Base-by-base conservation (phyloP, 2,329 filamentous ascomycete genomes). In the Curvularia verruculosa region DNA sequence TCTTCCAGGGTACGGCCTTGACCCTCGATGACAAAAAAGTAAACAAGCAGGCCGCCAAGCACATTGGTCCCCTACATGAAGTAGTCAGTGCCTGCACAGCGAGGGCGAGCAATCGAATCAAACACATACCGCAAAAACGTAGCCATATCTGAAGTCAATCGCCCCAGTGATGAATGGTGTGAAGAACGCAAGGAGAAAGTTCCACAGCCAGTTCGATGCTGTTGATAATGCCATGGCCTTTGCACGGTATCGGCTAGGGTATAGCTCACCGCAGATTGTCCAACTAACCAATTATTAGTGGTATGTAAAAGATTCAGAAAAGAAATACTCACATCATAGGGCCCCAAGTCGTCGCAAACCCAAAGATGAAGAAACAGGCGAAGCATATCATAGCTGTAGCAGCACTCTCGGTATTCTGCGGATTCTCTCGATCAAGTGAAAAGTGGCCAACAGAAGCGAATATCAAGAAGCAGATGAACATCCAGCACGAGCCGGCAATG, bases 1-100 rank as follows among this genome's bases (percentile, higher is more conserved):
- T 93, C 89, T 76, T 93, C 90, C 0, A 93, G 81, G 0, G 86
- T 88, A 8, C 89, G 84, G 47, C 88, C 89, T 71, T 89, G 86
- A 46, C 85, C 87, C 72, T 93, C 90, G 47, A 89, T 85, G 55
- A 92, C 84, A 72, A 91, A 92, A 77, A 92, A 90, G 79, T 89
- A 93, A 39, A 92, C 87, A 18, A 91, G 73, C 0, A 86, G 59
- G 0, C 85, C 83, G 0, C 83, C 88, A 0, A 84, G 78, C 9
- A 90, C 74, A 60, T 89, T 88, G 67, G 88, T 91, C 0, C 81
- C 87, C 26, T 28, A 28, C 26, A 28, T 7, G 26, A 28, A 8
- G 5, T 9, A 28, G 26, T 28, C 26, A 28, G 26, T 9, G 7
- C 10, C 4, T 28, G 26, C 26, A 28, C 10, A 9, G 26, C 26